Evolutionary conservation across 2,329 filamentous ascomycete species (phyloP).

Genomic region (Aspergillus quadricinctus): DNA sequence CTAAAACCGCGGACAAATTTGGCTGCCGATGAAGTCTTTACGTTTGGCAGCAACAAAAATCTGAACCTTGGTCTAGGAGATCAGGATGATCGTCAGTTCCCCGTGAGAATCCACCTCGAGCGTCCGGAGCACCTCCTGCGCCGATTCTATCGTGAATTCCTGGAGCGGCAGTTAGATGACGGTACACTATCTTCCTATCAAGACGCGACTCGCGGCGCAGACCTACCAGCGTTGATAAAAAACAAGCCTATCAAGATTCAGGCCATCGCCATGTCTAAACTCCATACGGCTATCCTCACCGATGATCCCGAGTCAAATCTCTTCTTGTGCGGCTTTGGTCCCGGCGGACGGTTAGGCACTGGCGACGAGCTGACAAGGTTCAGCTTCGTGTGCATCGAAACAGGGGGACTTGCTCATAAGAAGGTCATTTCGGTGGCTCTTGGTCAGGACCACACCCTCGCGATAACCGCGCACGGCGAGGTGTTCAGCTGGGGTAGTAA

Average conservation of each 20-base stretch:
- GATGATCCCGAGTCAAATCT: conserved; percentile 84
- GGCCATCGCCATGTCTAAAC: conserved; percentile 82
- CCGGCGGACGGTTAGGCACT: conserved; percentile 80
- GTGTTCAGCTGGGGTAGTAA: conserved; percentile 95
- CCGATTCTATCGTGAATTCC: conserved; percentile 67
- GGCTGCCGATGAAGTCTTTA: conserved; percentile 78
- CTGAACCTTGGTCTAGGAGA: conserved; percentile 90
- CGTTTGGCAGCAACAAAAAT: conserved; percentile 96
- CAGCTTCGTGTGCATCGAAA: conserved; percentile 75
- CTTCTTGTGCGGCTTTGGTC: conserved; percentile 87
- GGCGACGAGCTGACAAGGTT: conserved; percentile 89
- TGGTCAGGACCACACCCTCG: conserved; percentile 87
- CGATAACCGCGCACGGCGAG: conserved; percentile 78
- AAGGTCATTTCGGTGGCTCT: conserved; percentile 74
- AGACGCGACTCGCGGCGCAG: conserved; percentile 39
- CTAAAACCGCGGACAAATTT: conserved; percentile 38
- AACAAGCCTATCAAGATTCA: conserved; percentile 71
- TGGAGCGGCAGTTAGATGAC: conserved; percentile 37
- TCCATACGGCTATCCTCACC: conserved; percentile 86
- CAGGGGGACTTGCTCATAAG: conserved; percentile 66
- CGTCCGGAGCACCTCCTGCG: conserved; percentile 73
- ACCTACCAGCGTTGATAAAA: conserved; percentile 68
- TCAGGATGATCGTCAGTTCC: conserved; percentile 88
- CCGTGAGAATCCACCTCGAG: conserved; percentile 73
- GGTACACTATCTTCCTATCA: conserved; percentile 18